Evolutionary conservation across 2,329 filamentous ascomycete genomes (phyloP), one percentile per base, ranked within the genome.

Genomic region (Alternaria sp.): DNA sequence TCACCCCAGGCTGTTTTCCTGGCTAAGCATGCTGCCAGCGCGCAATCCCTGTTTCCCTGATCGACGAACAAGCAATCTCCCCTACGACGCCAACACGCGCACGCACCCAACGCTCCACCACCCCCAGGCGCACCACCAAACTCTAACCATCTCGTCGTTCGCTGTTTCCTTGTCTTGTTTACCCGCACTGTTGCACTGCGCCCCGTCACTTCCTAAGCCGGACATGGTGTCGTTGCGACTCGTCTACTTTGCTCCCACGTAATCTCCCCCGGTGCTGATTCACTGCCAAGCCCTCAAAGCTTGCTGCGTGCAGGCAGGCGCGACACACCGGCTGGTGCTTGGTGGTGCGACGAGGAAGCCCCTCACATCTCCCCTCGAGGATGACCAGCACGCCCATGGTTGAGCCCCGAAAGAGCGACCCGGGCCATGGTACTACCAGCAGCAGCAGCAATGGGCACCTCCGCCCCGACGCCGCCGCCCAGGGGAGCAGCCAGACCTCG

Each of bases 331-430:
- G 50, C 62, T 53, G 53, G 55, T 54, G 64, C 47, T 45, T 61
- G 54, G 60, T 59, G 64, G 66, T 65, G 68, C 66, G 65, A 70
- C 71, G 62, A 67, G 64, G 61, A 66, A 30, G 58, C 61, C 69
- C 67, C 69, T 70, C 64, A 58, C 58, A 61, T 57, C 33, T 43
- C 43, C 63, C 58, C 37, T n/a, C 45, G 67, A 72, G 71, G 59
- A 79, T 79, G 76, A 70, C 69, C 66, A 67, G 70, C 72, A 68
- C 47, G 64, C 63, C 75, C 71, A 70, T 73, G 70, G 71, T 67
- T 57, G 76, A 79, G 60, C 70, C 69, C 64, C 71, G 65, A 47
- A 64, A 64, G 64, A 72, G 66, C 67, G 66, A 71, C 72, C 70
- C 76, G 60, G 63, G 59, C 55, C 60, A 44, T 21, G 51, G 43